Evolutionary conservation across 768 basidiomycete genomes (phyloP).

Genomic region (Tephrocybe sp.): DNA sequence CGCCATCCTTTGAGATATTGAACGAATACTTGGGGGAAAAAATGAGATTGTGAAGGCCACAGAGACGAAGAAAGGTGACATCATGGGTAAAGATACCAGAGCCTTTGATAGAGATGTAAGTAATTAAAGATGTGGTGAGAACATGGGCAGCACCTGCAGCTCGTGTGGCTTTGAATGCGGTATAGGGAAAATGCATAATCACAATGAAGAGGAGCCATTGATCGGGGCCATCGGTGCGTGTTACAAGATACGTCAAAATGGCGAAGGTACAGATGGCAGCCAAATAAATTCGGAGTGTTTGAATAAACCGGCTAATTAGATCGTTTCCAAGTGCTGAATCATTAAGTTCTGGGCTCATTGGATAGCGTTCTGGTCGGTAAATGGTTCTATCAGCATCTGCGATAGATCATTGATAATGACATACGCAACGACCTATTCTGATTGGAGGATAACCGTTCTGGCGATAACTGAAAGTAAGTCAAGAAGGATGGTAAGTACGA

Average conservation of each 20-base stretch:
- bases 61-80: constrained; percentile 34
- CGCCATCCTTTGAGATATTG: constrained; percentile 37
- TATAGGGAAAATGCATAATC: constrained; percentile 33
- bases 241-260: not conserved
- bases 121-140: not conserved
- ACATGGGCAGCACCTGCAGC: not conserved
- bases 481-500: not conserved
- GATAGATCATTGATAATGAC: not conserved
- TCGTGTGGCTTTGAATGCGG: not conserved
- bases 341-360: constrained; percentile 2
- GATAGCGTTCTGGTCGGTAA: constrained; percentile 20
- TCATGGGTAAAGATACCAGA: constrained; percentile 42
- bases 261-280: not conserved
- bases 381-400: constrained; percentile 2
- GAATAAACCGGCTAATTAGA: not conserved
- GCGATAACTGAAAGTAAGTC: not conserved
- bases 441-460: not conserved
- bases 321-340: not conserved
- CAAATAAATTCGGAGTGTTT: not conserved
- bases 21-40: constrained; percentile 35
- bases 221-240: constrained; percentile 19
- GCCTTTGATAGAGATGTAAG: constrained; percentile 21
- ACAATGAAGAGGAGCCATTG: constrained; percentile 24
- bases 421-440: constrained; percentile 16
- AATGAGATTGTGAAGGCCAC: constrained; percentile 35